These are phyloP conservation scores for Pseudogymnoascus sp. DNA, from an alignment of 2,329 filamentous ascomycete genomes.

Conservation along the genomic window DNA sequence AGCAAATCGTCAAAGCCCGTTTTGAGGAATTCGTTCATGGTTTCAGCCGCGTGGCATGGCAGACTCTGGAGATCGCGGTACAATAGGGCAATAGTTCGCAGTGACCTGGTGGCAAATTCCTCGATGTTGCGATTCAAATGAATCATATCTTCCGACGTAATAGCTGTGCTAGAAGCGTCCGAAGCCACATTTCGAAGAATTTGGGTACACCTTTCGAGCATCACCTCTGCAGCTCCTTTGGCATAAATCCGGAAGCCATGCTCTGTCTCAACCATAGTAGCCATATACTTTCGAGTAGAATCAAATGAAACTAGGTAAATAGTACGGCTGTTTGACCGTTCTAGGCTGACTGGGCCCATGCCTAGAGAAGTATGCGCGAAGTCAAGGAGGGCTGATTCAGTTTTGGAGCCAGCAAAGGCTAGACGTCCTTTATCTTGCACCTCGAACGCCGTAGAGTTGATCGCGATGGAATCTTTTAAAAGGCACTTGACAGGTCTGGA, in stretches of 20 bases:
- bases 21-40: not conserved
- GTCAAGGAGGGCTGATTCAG: slow-evolving; percentile 59
- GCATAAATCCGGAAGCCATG: slow-evolving; percentile 41
- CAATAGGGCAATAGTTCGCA: slow-evolving; percentile 35
- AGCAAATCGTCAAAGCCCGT: not conserved
- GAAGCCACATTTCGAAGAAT: slow-evolving; percentile 20
- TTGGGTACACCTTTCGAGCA: slow-evolving; percentile 46
- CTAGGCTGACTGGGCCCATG: slow-evolving; percentile 52
- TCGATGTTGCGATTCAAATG: slow-evolving; percentile 28
- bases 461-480: slow-evolving; percentile 51
- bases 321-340: slow-evolving; percentile 51
- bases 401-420: slow-evolving; percentile 63
- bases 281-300: slow-evolving; percentile 53
- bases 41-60: slow-evolving; percentile 20
- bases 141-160: slow-evolving; percentile 33
- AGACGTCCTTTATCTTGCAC: slow-evolving; percentile 46
- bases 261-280: slow-evolving; percentile 45
- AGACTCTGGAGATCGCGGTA: slow-evolving; percentile 33
- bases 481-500: slow-evolving; percentile 24
- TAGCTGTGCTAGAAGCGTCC: slow-evolving; percentile 52
- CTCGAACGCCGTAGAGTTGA: slow-evolving; percentile 61
- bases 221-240: slow-evolving; percentile 58
- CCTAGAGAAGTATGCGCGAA: slow-evolving; percentile 57
- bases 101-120: slow-evolving; percentile 32
- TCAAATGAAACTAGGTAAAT: slow-evolving; percentile 35